phyloP scores from a whole-genome alignment of 257 asterid genomes.

The Rhazya stricta region DNA sequence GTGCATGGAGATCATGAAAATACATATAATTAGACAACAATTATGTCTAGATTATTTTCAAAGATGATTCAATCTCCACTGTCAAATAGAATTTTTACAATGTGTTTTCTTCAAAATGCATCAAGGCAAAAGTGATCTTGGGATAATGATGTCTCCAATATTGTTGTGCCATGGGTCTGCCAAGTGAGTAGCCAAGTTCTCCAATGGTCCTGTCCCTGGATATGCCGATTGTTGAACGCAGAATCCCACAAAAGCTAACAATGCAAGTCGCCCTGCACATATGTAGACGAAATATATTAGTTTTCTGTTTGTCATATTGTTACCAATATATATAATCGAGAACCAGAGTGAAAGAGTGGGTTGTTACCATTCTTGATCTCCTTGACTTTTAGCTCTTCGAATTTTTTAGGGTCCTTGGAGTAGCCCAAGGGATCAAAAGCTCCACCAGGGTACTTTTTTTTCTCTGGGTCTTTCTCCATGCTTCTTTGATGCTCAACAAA shows the following conservation, averaged over 20 bases:
- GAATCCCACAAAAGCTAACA: constrained; percentile 87
- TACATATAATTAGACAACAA: neutral
- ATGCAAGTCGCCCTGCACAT: constrained; percentile 62
- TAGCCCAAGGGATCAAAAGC: constrained; percentile 91
- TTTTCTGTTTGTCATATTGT: neutral
- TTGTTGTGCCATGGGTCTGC: constrained; percentile 99
- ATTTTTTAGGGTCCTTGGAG: constrained; percentile 81
- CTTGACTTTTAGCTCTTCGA: constrained; percentile 73
- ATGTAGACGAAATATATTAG: neutral
- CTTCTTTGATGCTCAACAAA: constrained; percentile 95
- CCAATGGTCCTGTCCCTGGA: constrained; percentile 95
- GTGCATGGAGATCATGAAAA: too few species aligned
- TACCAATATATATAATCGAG: too few species aligned
- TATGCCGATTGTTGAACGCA: constrained; percentile 83
- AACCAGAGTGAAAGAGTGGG: too few species aligned
- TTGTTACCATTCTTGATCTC: constrained; percentile 84
- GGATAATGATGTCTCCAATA: constrained; percentile 78
- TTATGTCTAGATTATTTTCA: constrained; percentile 1
- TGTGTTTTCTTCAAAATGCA: constrained; percentile 3
- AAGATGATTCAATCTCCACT: constrained; percentile 10
- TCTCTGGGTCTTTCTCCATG: constrained; percentile 86
- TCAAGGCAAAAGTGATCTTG: constrained; percentile 37
- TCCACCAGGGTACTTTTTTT: constrained; percentile 97
- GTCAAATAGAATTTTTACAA: constrained; percentile 23
- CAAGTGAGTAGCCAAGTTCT: constrained; percentile 83